Evolutionary conservation across 164 flowering plant genomes (phyloP).

Genomic region (Chimonanthus praecox): DNA sequence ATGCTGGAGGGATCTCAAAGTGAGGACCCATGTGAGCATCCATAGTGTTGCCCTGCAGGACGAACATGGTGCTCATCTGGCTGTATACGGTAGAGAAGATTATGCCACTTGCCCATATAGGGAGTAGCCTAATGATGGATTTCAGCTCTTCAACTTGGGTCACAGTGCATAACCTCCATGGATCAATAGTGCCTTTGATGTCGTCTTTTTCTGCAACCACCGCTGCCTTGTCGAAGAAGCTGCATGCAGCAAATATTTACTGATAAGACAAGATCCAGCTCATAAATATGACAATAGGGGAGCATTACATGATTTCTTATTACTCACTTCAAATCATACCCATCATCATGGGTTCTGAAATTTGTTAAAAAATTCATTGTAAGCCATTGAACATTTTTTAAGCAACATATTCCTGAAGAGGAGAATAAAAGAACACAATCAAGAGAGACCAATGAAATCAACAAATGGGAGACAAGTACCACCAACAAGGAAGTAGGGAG

Average conservation of each 20-base stretch:
- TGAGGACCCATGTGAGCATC: constrained; percentile 28
- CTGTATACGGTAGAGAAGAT: constrained; percentile 33
- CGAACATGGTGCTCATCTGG: constrained; percentile 42
- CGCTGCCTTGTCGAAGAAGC: constrained; percentile 45
- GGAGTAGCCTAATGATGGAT: constrained; percentile 29
- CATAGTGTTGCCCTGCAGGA: constrained; percentile 39
- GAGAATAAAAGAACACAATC: too few species aligned
- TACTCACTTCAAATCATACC: too few species aligned
- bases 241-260: constrained; percentile 5
- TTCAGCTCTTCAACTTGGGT: constrained; percentile 44
- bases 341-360: too few species aligned
- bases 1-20: constrained; percentile 39
- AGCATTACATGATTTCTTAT: too few species aligned
- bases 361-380: too few species aligned
- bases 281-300: too few species aligned
- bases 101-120: constrained; percentile 41
- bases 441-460: too few species aligned
- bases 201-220: constrained; percentile 21
- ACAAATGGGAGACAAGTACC: too few species aligned
- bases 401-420: too few species aligned
- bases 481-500: too few species aligned
- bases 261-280: too few species aligned
- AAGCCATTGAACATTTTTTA: too few species aligned
- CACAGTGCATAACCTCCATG: constrained; percentile 38
- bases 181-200: constrained; percentile 19